These are phyloP conservation scores for Cystofilobasidium ferigula DNA, from an alignment of 768 basidiomycete genomes.

Conservation along the genomic window DNA sequence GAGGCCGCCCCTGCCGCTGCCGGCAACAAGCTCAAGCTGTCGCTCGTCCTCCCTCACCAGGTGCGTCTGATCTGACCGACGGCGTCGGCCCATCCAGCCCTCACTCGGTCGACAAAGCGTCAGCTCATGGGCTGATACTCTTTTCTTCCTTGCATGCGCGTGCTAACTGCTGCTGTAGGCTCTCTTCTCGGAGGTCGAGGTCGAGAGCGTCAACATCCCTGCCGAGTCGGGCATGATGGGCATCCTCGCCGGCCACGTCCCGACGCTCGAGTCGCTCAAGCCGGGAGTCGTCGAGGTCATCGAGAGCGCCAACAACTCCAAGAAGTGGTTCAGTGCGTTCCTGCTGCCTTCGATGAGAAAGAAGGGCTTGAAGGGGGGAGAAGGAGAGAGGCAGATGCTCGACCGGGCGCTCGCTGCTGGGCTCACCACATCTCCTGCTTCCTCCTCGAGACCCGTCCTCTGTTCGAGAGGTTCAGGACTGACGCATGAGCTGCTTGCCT, in stretches of 20 bases:
- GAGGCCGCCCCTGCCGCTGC: constrained; percentile 48
- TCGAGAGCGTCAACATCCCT: constrained; percentile 87
- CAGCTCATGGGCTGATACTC: no score
- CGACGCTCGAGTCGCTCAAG: constrained; percentile 88
- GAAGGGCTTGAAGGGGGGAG: not conserved
- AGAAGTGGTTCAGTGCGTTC: constrained; percentile 93
- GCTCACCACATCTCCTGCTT: not conserved
- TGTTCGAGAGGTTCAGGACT: no score
- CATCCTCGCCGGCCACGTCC: constrained; percentile 95
- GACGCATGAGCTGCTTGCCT: not conserved
- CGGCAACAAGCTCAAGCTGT: constrained; percentile 75
- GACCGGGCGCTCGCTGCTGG: not conserved
- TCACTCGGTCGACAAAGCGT: no score
- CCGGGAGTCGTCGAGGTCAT: constrained; percentile 92
- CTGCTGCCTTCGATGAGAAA: not conserved
- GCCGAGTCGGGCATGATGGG: constrained; percentile 97
- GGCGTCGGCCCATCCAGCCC: not conserved
- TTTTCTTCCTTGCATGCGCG: not conserved
- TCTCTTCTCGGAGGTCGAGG: constrained; percentile 80
- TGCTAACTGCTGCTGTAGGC: constrained; percentile 45
- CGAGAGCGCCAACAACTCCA: constrained; percentile 56
- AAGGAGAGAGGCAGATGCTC: not conserved
- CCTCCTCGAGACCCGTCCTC: not conserved
- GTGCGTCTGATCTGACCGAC: constrained; percentile 43
- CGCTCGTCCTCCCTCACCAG: constrained; percentile 88